Evolutionary conservation across 805 yeast species (phyloP).

Genomic region (Metschnikowia picachoensis): DNA sequence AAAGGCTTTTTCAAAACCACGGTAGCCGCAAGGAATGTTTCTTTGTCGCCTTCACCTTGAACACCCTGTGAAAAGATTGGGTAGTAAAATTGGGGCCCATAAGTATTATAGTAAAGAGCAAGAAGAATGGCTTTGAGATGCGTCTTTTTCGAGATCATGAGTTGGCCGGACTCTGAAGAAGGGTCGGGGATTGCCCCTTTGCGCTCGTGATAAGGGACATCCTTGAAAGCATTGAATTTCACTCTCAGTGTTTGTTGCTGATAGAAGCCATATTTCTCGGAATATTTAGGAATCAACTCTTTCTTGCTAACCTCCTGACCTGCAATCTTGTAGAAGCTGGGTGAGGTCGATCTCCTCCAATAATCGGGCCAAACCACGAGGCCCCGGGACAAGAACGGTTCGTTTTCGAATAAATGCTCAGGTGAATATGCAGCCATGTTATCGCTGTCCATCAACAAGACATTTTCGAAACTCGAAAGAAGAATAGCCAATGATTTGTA

Average conservation of each 20-base stretch:
- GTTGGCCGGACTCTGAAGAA: slow-evolving; percentile 68
- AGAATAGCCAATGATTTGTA: slow-evolving; percentile 41
- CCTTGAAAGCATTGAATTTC: slow-evolving; percentile 7
- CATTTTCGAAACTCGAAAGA: slow-evolving; percentile 58
- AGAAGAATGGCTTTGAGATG: slow-evolving; percentile 58
- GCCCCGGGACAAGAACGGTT: slow-evolving; percentile 52
- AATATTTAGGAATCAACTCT: slow-evolving; percentile 30
- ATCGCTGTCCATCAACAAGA: slow-evolving; percentile 72
- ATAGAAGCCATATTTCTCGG: slow-evolving; percentile 22
- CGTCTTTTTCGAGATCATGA: slow-evolving; percentile 52
- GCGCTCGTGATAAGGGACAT: slow-evolving; percentile 55
- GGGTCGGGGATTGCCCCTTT: slow-evolving; percentile 67
- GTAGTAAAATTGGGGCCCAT: slow-evolving; percentile 41
- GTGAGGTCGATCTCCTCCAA: slow-evolving; percentile 82
- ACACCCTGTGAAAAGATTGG: slow-evolving; percentile 43
- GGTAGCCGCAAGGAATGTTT: slow-evolving; percentile 71
- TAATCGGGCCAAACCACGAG: slow-evolving; percentile 81
- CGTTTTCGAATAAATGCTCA: slow-evolving; percentile 51
- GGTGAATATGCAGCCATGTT: slow-evolving; percentile 67
- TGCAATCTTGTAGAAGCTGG: slow-evolving; percentile 66
- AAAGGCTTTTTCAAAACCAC: slow-evolving; percentile 43
- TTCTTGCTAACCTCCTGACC: slow-evolving; percentile 38
- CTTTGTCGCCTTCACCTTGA: slow-evolving; percentile 80
- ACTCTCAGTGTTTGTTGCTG: slow-evolving; percentile 7
- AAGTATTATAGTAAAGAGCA: slow-evolving; percentile 61